Conservation (phyloP, 371 early-diverging fungal species). For the Rhizopus microsporus region DNA sequence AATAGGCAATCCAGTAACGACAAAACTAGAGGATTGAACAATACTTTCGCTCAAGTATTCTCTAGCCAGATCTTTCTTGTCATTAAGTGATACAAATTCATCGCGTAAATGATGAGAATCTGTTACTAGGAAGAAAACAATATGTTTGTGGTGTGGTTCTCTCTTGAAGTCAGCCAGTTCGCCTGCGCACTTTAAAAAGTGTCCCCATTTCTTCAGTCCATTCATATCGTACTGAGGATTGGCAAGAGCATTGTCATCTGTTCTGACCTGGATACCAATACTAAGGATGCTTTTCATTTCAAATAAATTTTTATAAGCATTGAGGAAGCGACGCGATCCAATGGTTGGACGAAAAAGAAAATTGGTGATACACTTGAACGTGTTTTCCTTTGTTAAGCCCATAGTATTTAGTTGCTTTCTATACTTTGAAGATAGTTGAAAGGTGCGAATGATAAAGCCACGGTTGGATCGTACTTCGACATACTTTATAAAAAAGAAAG, state of each 20-base stretch:
- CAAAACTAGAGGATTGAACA: conserved; percentile 31
- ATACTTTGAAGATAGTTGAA: conserved; percentile 34
- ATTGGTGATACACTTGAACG: conserved; percentile 47
- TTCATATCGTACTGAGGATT: conserved; percentile 43
- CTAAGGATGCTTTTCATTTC: conserved; percentile 47
- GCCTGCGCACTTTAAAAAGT: conserved; percentile 50
- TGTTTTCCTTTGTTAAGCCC: conserved; percentile 46
- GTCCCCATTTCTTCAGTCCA: conserved; percentile 41
- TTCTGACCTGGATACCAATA: conserved; percentile 46
- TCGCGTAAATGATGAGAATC: conserved; percentile 45
- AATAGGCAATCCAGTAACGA: conserved; percentile 52
- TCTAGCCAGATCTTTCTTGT: conserved; percentile 19
- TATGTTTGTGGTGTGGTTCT: conserved; percentile 37
- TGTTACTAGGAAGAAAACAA: conserved; percentile 50
- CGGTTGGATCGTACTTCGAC: conserved; percentile 48
- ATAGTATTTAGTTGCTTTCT: conserved; percentile 26
- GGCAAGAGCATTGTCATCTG: conserved; percentile 44
- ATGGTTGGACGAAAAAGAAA: conserved; percentile 50
- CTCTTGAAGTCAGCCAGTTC: conserved; percentile 38
- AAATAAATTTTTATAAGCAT: conserved; percentile 44
- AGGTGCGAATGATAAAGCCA: conserved; percentile 48
- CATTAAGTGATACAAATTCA: conserved; percentile 40
- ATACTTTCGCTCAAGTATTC: conserved; percentile 27
- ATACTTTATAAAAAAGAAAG: conserved; percentile 27
- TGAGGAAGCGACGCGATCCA: conserved; percentile 47